Evolutionary conservation across 768 basidiomycete species (phyloP), one percentile per base, ranked within the genome.

Genomic region (Leccinum imitatum): DNA sequence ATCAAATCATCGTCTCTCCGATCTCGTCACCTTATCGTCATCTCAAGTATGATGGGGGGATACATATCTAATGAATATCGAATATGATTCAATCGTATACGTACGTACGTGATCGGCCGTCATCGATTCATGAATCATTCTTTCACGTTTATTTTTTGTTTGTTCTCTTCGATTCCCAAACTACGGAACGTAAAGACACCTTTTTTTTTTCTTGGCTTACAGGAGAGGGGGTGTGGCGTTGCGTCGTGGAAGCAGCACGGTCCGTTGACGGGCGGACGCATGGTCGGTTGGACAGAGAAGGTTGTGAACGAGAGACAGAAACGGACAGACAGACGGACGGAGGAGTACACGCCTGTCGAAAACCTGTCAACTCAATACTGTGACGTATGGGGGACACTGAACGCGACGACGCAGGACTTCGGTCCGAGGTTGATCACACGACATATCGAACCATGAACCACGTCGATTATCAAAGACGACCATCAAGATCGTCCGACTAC

Each of bases 401-500:
- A 44, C n/a, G n/a, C 13, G n/a, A 44, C 41, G n/a, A 11, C 41
- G 10, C 17, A 41, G 6, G 33, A 35, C 37, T 17, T 17, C 15
- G 14, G 15, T 39, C 14, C 19, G 46, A n/a, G 11, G n/a, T 11
- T 47, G 14, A 19, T 48, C 47, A 23, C 23, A 19, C 23, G 13
- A 23, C 21, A 48, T 13, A 14, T 23, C 47, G 23, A 47, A 15
- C 48, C 19, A 50, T 35, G 14, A 50, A 58, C 56, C 50, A 59
- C 59, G 25, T 58, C 53, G 21, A 51, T 58, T 53, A 65, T 59
- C 54, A 39, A 47, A 13, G 44, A 41, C 56, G 61, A 61, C 67
- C 67, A 1, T 69, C 68, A 3, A 69, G 69, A 50, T 37, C 59
- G 54, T 33, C 56, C 15, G 17, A 52, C 31, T 8, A 57, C 55